Evolutionary conservation across 2,329 filamentous ascomycete species (phyloP).

Genomic region (Colletotrichum destructivum): DNA sequence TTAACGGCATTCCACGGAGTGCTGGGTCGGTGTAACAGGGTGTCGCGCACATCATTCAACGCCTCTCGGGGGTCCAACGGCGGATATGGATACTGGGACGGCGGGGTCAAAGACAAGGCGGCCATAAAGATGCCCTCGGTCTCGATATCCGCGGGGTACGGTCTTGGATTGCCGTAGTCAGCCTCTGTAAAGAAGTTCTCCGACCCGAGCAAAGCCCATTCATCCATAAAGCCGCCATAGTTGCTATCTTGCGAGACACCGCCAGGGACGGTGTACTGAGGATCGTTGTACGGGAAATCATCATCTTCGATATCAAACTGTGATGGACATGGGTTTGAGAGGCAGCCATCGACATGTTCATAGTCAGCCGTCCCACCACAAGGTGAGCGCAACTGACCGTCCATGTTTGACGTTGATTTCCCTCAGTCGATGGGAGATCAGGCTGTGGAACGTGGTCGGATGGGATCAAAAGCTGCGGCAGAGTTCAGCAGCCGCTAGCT

Average conservation of each 20-base stretch:
- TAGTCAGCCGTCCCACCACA: not conserved
- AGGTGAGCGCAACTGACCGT: not conserved
- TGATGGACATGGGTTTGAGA: not conserved
- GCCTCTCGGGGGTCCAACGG: not conserved
- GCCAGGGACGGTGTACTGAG: not conserved
- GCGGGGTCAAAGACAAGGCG: not conserved
- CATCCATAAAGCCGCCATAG: too few relatives aligned
- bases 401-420: slow-evolving; percentile 1
- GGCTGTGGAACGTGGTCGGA: not conserved
- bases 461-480: not conserved
- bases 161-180: too few relatives aligned
- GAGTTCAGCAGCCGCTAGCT: not conserved
- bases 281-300: not conserved
- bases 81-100: not conserved
- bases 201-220: too few relatives aligned
- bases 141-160: not conserved
- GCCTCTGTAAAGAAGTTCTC: too few relatives aligned
- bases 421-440: not conserved
- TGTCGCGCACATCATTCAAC: not conserved
- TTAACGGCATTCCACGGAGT: not conserved
- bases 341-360: not conserved
- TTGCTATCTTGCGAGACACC: too few relatives aligned
- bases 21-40: not conserved
- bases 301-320: not conserved
- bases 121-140: not conserved